Evolutionary conservation across 169 alveolate species (phyloP).

Genomic region (Plasmodium billcollinsi): DNA sequence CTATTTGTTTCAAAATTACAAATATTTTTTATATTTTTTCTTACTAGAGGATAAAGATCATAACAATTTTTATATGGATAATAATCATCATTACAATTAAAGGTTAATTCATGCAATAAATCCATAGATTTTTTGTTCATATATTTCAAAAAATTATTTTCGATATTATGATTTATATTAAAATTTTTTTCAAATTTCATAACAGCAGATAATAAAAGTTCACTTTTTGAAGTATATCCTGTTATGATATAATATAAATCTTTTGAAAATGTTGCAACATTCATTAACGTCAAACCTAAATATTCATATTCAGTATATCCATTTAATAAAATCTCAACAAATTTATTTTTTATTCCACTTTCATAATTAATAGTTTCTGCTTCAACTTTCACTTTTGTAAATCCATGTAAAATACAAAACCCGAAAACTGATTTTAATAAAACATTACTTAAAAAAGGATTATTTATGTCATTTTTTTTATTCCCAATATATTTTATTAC

Average conservation of each 20-base stretch:
- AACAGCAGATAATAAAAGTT: slow-evolving; percentile 22
- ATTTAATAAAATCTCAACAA: slow-evolving; percentile 20
- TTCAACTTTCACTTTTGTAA: slow-evolving; percentile 16
- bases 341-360: slow-evolving; percentile 8
- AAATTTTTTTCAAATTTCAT: slow-evolving; percentile 28
- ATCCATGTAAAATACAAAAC: slow-evolving; percentile 33
- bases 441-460: slow-evolving; percentile 18
- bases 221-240: slow-evolving; percentile 28
- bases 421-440: slow-evolving; percentile 21
- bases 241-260: slow-evolving; percentile 39
- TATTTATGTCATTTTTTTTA: slow-evolving; percentile 2
- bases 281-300: slow-evolving; percentile 33
- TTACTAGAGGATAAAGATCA: slow-evolving; percentile 26
- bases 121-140: slow-evolving; percentile 6
- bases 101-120: slow-evolving; percentile 12
- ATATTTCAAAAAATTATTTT: slow-evolving; percentile 13
- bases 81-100: slow-evolving; percentile 27
- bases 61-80: slow-evolving; percentile 55
- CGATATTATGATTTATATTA: slow-evolving; percentile 21
- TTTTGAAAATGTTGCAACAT: slow-evolving; percentile 34
- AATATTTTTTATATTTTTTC: slow-evolving; percentile 11
- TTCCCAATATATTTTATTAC: slow-evolving; percentile 11
- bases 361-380: background rate
- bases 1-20: slow-evolving; percentile 14
- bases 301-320: slow-evolving; percentile 17